A percentile compares a stretch with the other conserved stretches of the same genome.
Evolutionary conservation across 2,329 filamentous ascomycete species (phyloP).

Genomic region (Pseudocercospora fijiensis): DNA sequence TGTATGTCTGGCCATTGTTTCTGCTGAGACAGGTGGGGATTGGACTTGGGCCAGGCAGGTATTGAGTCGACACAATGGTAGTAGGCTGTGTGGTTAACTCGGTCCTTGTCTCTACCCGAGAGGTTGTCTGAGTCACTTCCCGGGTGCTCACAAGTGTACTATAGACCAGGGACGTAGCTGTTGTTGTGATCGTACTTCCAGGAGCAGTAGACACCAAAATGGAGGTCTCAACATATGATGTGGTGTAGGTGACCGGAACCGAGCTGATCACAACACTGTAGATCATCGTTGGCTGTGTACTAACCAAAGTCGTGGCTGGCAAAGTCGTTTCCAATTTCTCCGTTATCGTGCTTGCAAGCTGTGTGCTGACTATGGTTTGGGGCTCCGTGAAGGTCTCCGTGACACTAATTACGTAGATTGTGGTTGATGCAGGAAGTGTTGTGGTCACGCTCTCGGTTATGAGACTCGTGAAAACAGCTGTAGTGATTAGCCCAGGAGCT

Average conservation of each 20-base stretch:
- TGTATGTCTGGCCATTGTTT: neutral
- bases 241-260: neutral
- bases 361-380: neutral
- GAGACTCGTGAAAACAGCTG: neutral
- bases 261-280: neutral
- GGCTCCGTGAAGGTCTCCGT: neutral
- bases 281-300: neutral
- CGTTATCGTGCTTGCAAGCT: neutral
- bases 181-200: neutral
- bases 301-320: neutral
- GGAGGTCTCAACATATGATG: neutral
- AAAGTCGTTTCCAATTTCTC: neutral
- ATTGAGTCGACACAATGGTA: neutral
- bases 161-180: neutral
- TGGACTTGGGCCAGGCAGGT: neutral
- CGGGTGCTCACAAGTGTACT: neutral
- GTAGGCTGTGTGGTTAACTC: neutral
- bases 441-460: neutral
- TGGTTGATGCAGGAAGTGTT: slow-evolving; percentile 1
- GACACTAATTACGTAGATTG: neutral
- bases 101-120: neutral
- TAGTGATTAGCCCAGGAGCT: neutral
- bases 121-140: neutral
- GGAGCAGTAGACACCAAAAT: neutral
- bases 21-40: neutral